Conservation (phyloP, 495 filamentous ascomycete species). For the Pyronema omphalodes region DNA sequence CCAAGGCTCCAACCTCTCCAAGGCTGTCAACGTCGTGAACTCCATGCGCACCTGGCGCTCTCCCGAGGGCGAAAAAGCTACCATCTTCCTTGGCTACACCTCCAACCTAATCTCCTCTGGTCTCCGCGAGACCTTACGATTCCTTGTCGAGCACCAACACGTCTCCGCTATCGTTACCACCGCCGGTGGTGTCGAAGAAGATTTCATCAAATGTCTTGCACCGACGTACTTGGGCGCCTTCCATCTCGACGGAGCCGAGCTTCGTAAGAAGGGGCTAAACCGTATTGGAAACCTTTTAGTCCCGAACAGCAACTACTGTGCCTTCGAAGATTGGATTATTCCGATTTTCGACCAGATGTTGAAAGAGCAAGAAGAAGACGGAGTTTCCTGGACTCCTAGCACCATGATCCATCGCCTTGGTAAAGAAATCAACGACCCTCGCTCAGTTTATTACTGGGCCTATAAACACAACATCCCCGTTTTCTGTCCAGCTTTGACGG, state of each 20-base stretch:
- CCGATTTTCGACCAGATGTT: conserved; percentile 84
- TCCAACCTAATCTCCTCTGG: conserved; percentile 94
- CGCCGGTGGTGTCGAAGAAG: conserved; percentile 92
- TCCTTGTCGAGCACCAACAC: conserved; percentile 77
- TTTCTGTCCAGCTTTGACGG: conserved; percentile 89
- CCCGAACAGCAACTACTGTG: conserved; percentile 89
- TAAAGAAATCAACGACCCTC: conserved; percentile 76
- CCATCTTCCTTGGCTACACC: conserved; percentile 93
- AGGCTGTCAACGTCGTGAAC: conserved; percentile 76
- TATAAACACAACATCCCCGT: conserved; percentile 85
- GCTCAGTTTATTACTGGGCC: conserved; percentile 85
- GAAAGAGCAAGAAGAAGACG: conserved; percentile 69
- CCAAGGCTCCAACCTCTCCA: conserved; percentile 68
- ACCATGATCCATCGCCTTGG: conserved; percentile 74
- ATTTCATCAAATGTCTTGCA: conserved; percentile 92
- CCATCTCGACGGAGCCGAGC: conserved; percentile 46
- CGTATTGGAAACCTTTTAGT: conserved; percentile 93
- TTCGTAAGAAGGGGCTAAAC: conserved; percentile 73
- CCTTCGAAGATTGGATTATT: conserved; percentile 92
- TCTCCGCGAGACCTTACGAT: conserved; percentile 74
- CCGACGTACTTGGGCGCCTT: conserved; percentile 86
- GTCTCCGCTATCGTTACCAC: conserved; percentile 86
- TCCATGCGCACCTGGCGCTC: conserved; percentile 75
- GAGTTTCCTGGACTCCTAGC: conserved; percentile 74
- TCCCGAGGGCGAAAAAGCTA: conserved; percentile 52